phyloP scores from a whole-genome alignment of 768 basidiomycete genomes.

The Pulveroboletus sp. region DNA sequence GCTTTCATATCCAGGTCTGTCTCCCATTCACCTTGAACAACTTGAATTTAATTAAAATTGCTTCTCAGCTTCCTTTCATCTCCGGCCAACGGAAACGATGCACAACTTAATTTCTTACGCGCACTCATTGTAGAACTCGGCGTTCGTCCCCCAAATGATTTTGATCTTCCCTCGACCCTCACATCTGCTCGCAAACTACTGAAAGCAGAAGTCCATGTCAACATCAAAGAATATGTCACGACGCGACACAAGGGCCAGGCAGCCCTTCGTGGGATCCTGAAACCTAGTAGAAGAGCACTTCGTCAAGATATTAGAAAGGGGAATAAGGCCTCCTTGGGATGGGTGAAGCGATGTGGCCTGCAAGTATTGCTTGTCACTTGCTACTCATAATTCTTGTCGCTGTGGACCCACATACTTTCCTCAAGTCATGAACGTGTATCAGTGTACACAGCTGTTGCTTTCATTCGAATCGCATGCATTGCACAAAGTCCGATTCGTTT shows the following conservation, averaged over 20 bases:
- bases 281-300: conserved; percentile 57
- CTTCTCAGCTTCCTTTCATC: conserved; percentile 22
- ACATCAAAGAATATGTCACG: conserved; percentile 69
- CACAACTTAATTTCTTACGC: conserved; percentile 59
- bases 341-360: conserved; percentile 63
- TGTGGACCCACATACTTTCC: background rate
- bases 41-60: background rate
- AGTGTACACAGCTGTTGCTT: background rate
- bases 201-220: conserved; percentile 64
- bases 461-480: background rate
- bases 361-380: conserved; percentile 60
- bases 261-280: conserved; percentile 58
- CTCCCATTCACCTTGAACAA: background rate
- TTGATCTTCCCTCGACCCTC: conserved; percentile 52
- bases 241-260: conserved; percentile 59
- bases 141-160: conserved; percentile 39
- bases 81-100: conserved; percentile 10
- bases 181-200: conserved; percentile 65
- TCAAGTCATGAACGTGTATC: background rate
- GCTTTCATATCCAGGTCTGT: conserved; percentile 28
- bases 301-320: conserved; percentile 56
- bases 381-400: conserved; percentile 29
- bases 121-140: conserved; percentile 78
- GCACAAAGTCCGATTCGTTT: background rate
- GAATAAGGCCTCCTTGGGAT: conserved; percentile 43